Conservation (phyloP, 495 filamentous ascomycete genomes). For the Aspergillus leporis region DNA sequence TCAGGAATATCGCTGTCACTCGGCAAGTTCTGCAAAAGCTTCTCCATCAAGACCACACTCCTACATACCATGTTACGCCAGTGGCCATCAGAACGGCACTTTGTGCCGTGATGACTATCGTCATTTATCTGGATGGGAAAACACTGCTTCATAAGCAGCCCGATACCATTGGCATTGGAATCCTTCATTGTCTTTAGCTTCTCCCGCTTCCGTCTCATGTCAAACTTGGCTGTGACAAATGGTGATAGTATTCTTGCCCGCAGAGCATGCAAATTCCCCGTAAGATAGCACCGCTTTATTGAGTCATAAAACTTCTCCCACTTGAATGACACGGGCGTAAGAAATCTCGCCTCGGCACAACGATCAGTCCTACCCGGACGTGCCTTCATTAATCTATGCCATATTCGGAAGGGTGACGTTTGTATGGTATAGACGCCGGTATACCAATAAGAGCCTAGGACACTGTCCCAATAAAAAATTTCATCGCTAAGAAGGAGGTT, state of each 20-base stretch:
- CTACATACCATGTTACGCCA: slow-evolving; percentile 72
- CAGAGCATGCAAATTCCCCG: slow-evolving; percentile 60
- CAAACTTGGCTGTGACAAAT: slow-evolving; percentile 65
- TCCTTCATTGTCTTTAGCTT: slow-evolving; percentile 65
- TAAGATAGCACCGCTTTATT: slow-evolving; percentile 67
- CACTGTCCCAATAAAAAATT: slow-evolving; percentile 89
- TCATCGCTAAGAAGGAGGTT: slow-evolving; percentile 80
- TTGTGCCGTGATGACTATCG: not conserved
- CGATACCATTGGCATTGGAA: slow-evolving; percentile 81
- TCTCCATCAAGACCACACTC: slow-evolving; percentile 78
- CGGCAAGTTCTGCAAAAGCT: slow-evolving; percentile 55
- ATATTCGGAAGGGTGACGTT: slow-evolving; percentile 72
- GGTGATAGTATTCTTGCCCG: slow-evolving; percentile 63
- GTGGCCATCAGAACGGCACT: slow-evolving; percentile 40
- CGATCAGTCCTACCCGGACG: slow-evolving; percentile 56
- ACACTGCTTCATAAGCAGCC: slow-evolving; percentile 80
- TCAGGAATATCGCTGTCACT: slow-evolving; percentile 55
- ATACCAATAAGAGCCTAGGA: slow-evolving; percentile 68
- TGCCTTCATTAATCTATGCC: slow-evolving; percentile 49
- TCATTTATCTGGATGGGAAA: slow-evolving; percentile 38
- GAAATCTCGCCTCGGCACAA: not conserved
- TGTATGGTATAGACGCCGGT: slow-evolving; percentile 79
- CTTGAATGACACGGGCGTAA: slow-evolving; percentile 24
- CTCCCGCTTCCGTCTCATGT: slow-evolving; percentile 69
- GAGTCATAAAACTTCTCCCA: slow-evolving; percentile 81